These are phyloP conservation scores for Naganishia sp. DNA, from an alignment of 1,284 basidiomycete species.

Conservation along the genomic window DNA sequence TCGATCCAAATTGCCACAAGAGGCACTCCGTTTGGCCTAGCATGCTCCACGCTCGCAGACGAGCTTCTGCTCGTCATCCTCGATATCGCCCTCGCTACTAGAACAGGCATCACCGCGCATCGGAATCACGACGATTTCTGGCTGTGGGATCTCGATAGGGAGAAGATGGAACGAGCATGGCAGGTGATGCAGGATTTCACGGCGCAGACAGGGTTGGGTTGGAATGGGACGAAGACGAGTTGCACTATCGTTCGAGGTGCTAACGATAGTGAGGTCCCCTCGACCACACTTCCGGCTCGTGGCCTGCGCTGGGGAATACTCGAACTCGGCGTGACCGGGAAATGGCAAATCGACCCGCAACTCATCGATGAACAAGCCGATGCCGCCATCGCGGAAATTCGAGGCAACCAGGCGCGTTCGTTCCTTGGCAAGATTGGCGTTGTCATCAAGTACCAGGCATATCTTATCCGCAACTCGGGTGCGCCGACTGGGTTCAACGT, in stretches of 20 bases:
- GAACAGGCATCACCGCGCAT: slow-evolving; percentile 11
- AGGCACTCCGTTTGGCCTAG: slow-evolving; percentile 26
- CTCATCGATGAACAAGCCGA: slow-evolving; percentile 6
- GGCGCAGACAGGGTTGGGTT: slow-evolving; percentile 10
- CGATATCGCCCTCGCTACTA: slow-evolving; percentile 21
- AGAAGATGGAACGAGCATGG: slow-evolving; percentile 9
- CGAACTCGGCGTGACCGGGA: slow-evolving; percentile 6
- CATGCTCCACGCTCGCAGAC: slow-evolving; percentile 20
- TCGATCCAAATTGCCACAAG: background rate
- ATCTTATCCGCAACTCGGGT: slow-evolving; percentile 17
- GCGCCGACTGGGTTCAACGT: slow-evolving; percentile 18
- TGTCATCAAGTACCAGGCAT: slow-evolving; percentile 28
- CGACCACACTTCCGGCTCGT: slow-evolving; percentile 4
- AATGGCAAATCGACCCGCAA: slow-evolving; percentile 16
- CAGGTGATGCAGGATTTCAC: slow-evolving; percentile 28
- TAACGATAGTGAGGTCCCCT: background rate
- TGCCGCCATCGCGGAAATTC: slow-evolving; percentile 14
- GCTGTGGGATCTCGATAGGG: slow-evolving; percentile 21
- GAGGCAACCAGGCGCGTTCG: background rate
- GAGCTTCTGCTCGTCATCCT: slow-evolving; percentile 27
- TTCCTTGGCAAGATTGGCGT: slow-evolving; percentile 29
- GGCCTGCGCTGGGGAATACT: slow-evolving; percentile 21
- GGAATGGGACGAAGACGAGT: slow-evolving; percentile 28
- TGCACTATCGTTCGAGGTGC: slow-evolving; percentile 14
- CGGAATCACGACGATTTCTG: slow-evolving; percentile 32